These are phyloP conservation scores for Bauhinia variegata DNA, from an alignment of 306 rosid species.

Conservation along the genomic window DNA sequence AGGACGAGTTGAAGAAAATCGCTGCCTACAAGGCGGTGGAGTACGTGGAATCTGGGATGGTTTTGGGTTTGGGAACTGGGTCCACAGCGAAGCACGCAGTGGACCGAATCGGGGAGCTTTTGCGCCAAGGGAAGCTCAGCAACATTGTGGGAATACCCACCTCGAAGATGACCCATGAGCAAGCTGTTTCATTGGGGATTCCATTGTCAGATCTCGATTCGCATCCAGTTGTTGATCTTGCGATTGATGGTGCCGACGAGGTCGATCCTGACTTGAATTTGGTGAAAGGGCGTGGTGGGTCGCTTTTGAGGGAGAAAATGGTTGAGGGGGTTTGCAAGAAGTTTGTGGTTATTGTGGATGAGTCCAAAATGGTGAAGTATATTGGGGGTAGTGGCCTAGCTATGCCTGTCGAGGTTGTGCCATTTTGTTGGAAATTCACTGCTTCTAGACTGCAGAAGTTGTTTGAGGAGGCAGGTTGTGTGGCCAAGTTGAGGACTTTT, in stretches of 20 bases:
- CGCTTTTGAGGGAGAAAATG: conserved; percentile 83
- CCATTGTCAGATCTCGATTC: conserved; percentile 78
- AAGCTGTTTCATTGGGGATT: conserved; percentile 70
- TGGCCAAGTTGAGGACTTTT: conserved; percentile 60
- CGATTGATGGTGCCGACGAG: conserved; percentile 94
- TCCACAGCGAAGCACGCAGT: conserved; percentile 89
- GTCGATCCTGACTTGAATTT: conserved; percentile 73
- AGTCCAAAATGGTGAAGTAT: conserved; percentile 68
- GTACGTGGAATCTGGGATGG: conserved; percentile 84
- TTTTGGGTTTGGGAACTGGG: conserved; percentile 87
- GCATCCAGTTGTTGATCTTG: conserved; percentile 70
- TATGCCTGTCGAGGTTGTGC: conserved; percentile 80
- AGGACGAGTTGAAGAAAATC: conserved; percentile 82
- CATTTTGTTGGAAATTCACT: conserved; percentile 79
- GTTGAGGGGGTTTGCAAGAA: conserved; percentile 75
- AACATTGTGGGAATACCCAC: conserved; percentile 83
- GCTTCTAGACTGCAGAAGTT: conserved; percentile 54
- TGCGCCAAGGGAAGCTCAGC: conserved; percentile 64
- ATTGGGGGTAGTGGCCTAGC: conserved; percentile 79
- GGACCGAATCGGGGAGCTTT: conserved; percentile 75
- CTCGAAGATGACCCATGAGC: conserved; percentile 72
- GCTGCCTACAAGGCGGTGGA: conserved; percentile 94
- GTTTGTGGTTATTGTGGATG: conserved; percentile 82
- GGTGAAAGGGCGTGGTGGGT: conserved; percentile 91
- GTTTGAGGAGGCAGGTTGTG: conserved; percentile 65